phyloP scores from a whole-genome alignment of 768 basidiomycete genomes.

The Leucocoprinus sp. region DNA sequence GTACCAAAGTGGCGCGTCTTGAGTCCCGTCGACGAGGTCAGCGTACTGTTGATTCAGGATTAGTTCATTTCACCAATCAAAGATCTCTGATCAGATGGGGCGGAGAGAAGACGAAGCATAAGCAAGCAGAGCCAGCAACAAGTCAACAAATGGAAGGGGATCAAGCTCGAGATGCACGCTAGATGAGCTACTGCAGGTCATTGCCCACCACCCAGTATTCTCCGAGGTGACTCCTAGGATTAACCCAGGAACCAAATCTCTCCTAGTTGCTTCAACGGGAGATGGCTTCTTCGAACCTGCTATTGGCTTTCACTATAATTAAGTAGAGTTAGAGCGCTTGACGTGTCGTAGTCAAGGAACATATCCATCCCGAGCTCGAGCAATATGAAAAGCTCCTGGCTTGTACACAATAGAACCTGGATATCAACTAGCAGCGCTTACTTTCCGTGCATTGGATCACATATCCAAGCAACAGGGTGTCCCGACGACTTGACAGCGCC shows the following conservation, averaged over 20 bases:
- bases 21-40: conserved; percentile 68
- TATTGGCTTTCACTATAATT: not conserved
- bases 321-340: not conserved
- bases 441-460: conserved; percentile 99
- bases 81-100: not conserved
- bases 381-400: too few species aligned
- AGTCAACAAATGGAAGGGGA: conserved; percentile 4
- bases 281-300: not conserved
- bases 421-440: conserved; percentile 35
- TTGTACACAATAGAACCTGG: too few species aligned
- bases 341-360: conserved; percentile 4
- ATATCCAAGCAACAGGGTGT: conserved; percentile 90
- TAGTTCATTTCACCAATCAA: not conserved
- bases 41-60: conserved; percentile 45
- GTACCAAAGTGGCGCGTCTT: conserved; percentile 89
- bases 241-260: not conserved
- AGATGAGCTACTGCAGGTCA: too few species aligned
- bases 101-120: conserved; percentile 8
- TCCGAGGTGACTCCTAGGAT: not conserved
- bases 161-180: not conserved
- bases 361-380: too few species aligned
- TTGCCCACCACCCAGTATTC: too few species aligned
- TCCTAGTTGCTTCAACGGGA: too few species aligned
- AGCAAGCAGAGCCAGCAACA: conserved; percentile 7
- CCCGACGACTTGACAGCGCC: conserved; percentile 65